Base-by-base conservation (phyloP, 2,329 filamentous ascomycete species). In the Elsinoe necatrix region DNA sequence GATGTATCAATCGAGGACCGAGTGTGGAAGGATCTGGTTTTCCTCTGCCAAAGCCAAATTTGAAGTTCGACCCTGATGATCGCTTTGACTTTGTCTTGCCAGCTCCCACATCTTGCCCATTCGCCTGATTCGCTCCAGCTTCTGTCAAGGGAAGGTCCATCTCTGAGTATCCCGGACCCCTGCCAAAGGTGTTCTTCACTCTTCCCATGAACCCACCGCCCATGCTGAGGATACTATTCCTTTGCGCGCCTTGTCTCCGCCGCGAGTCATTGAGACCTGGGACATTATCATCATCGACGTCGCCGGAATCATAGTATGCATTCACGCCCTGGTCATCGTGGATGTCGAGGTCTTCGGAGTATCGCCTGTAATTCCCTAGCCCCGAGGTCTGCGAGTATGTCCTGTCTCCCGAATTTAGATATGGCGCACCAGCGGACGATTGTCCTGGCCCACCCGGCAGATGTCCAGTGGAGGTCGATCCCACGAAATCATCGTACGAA, bases 111-210 rank as follows among this genome's bases (percentile, higher is more conserved):
- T 21, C 42, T 25, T 75, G 62, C 74, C 73, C 56, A 76, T 65
- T 65, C 73, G 71, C 48, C 12, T 55, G 45, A 9, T 57, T 48
- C 48, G 77, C 79, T 55, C 78, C 81, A 47, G 85, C 75, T 69
- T 97, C 89, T 4, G 92, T 97, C 71, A 98, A 77, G 12, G 93
- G 93, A 56, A 98, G 77, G 69, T 98, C 92, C 93, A 98, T 98
- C 73, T 97, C 93, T 31, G 92, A 96, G 72, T 98, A 97, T 61
- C 87, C 80, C 20, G 80, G 78, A 8, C 83, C 86, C 84, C 95
- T 90, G 55, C 93, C 92, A 60, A 98, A 75, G 78, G 87, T 89
- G 69, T 87, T 91, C 76, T 95, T 97, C 41, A 92, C 86, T 66
- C 81, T 85, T 43, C 91, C 93, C 66, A 96, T 76, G 60, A 97